Evolutionary conservation across 2,329 filamentous ascomycete genomes (phyloP).

Genomic region (Phialemoniopsis sp.): DNA sequence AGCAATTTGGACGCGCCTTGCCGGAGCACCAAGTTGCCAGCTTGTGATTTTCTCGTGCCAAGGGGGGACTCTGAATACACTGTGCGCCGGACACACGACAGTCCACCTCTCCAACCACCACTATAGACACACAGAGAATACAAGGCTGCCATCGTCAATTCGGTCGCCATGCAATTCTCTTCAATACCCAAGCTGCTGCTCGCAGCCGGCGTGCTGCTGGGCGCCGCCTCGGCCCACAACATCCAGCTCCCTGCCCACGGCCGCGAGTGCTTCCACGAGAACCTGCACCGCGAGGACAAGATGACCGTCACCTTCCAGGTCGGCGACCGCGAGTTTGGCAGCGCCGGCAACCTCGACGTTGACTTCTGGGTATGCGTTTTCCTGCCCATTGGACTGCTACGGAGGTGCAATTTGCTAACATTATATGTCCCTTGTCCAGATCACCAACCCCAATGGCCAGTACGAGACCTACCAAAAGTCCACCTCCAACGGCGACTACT

Average conservation of each 20-base stretch:
- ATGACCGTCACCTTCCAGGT: conserved; percentile 99
- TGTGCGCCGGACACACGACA: no score
- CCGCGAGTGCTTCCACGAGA: conserved; percentile 96
- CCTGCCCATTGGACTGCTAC: conserved; percentile 1
- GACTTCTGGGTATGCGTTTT: conserved; percentile 83
- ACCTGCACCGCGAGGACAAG: conserved; percentile 86
- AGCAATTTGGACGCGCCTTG: no score
- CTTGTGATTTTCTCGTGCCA: no score
- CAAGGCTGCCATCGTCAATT: no score
- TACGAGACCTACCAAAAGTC: conserved; percentile 78
- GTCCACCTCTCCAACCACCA: conserved; percentile 1
- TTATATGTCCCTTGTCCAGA: conserved; percentile 44
- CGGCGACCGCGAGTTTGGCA: conserved; percentile 92
- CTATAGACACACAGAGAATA: not conserved
- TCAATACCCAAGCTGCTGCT: conserved; percentile 31
- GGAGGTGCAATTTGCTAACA: no score
- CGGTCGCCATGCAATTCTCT: conserved; percentile 34
- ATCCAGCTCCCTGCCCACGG: conserved; percentile 92
- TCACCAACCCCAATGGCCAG: conserved; percentile 71
- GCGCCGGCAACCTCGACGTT: conserved; percentile 89
- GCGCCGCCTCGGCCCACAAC: conserved; percentile 77
- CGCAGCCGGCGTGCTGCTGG: conserved; percentile 51
- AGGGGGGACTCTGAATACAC: no score
- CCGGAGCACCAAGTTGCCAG: no score
- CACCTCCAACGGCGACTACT: conserved; percentile 87